Percentiles rank a stretch among this genome's conserved stretches.
Conservation (phyloP, 2,329 filamentous ascomycete species). For the Claviceps quebecensis region DNA sequence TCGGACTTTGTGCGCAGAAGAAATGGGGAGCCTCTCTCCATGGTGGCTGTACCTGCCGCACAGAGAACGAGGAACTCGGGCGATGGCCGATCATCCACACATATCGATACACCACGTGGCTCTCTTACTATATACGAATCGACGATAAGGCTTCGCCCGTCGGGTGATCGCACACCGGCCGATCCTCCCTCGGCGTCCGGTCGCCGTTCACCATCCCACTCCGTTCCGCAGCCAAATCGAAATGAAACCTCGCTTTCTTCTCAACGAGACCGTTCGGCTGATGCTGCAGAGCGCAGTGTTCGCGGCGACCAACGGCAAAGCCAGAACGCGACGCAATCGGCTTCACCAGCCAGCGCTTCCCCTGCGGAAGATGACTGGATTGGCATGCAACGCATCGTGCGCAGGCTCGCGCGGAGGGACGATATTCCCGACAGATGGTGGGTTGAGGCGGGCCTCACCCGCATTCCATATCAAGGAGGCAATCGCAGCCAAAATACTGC, state of each 20-base stretch:
- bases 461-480: constrained; percentile 30
- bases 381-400: constrained; percentile 59
- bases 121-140: constrained; percentile 5
- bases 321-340: neutral
- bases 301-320: neutral
- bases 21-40: neutral
- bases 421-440: constrained; percentile 78
- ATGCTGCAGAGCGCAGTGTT: neutral
- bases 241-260: neutral
- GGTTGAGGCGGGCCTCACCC: constrained; percentile 53
- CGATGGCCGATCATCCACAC: neutral
- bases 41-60: neutral
- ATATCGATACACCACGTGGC: constrained; percentile 1
- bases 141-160: neutral
- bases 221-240: neutral
- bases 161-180: no score
- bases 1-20: neutral
- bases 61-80: neutral
- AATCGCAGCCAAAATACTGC: neutral
- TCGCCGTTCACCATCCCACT: neutral
- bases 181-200: neutral
- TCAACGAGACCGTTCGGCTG: neutral
- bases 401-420: constrained; percentile 52
- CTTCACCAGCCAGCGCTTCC: constrained; percentile 2
- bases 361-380: constrained; percentile 28